Evolutionary conservation across 208 protist species (phyloP), one percentile per base, ranked within the genome.

Genomic region (Leishmania tarentolae): DNA sequence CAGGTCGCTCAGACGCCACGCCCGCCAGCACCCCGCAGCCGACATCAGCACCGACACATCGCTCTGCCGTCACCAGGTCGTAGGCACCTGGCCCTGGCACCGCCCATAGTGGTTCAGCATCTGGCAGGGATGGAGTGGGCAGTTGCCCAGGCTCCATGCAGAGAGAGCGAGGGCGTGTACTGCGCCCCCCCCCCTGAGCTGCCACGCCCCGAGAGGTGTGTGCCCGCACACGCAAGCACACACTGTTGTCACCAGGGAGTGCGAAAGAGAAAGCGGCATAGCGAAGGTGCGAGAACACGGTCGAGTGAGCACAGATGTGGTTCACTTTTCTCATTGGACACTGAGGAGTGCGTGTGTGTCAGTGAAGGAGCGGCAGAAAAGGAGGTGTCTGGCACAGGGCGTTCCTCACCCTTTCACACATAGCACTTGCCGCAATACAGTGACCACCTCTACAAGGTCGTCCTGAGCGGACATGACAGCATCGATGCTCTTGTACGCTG

Each of bases 401-500:
- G 19, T 47, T 5, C 63, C 24, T 88, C 74, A 97, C 28, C 95
- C 95, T 82, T 98, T 98, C 37, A 98, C 93, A 79, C 93, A 97
- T 35, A 97, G 56, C 3, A 98, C 75, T 78, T 97, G 95, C 15
- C 82, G 89, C 47, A 98, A 87, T 0, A 82, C 76, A 31, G 86
- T 82, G 28, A 97, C 89, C 8, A 97, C 83, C 59, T 97, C 94
- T 57, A 97, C 91, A 3, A 98, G 82, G 70, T 96, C 93, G 13
- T 63, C 35, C 79, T 98, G 95, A 17, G 92, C 92, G 31, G 84
- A 78, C 84, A 98, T 97, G 28, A 98, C 95, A 56, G 88, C 91
- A 76, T 95, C 94, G 80, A 98, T 97, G 72, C 91, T 86, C 79
- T 98, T 98, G 85, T 98, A 97, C 42, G 94, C 93, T 19, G 83